Percentiles rank a stretch among this genome's conserved stretches.
phyloP scores from a whole-genome alignment of 2,329 filamentous ascomycete species.

The Apiospora arundinis region DNA sequence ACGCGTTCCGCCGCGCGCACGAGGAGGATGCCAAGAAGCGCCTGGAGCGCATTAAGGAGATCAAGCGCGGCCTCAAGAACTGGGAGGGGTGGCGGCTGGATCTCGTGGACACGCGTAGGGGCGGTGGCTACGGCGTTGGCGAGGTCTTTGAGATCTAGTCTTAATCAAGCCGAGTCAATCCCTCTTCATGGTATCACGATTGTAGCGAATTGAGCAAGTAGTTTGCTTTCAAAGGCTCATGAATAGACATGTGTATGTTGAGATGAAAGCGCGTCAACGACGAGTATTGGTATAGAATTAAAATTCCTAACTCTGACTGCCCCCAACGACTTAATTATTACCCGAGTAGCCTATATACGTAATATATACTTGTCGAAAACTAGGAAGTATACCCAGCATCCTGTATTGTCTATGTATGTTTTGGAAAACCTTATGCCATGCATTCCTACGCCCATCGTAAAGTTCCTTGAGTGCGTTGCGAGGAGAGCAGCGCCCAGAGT shows the following conservation, averaged over 20 bases:
- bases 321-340: too few relatives aligned
- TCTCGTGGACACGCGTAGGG: constrained; percentile 64
- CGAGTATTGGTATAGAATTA: not conserved
- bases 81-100: constrained; percentile 73
- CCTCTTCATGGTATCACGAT: constrained; percentile 33
- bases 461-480: not conserved
- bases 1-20: constrained; percentile 67
- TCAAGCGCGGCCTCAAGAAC: constrained; percentile 68
- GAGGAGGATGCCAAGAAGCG: constrained; percentile 66
- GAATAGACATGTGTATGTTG: not conserved
- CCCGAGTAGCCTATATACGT: not conserved
- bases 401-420: constrained; percentile 3
- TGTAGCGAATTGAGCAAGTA: not conserved
- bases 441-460: not conserved
- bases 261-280: not conserved
- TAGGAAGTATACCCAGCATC: not conserved
- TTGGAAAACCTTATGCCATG: not conserved
- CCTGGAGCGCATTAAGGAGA: constrained; percentile 68
- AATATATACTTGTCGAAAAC: not conserved
- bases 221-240: not conserved
- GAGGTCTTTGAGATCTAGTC: constrained; percentile 68
- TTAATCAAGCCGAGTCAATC: too few relatives aligned
- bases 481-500: not conserved
- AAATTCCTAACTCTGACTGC: not conserved
- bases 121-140: constrained; percentile 63